phyloP scores from a whole-genome alignment of 139 green algal genomes.

The Chlorella sp. region DNA sequence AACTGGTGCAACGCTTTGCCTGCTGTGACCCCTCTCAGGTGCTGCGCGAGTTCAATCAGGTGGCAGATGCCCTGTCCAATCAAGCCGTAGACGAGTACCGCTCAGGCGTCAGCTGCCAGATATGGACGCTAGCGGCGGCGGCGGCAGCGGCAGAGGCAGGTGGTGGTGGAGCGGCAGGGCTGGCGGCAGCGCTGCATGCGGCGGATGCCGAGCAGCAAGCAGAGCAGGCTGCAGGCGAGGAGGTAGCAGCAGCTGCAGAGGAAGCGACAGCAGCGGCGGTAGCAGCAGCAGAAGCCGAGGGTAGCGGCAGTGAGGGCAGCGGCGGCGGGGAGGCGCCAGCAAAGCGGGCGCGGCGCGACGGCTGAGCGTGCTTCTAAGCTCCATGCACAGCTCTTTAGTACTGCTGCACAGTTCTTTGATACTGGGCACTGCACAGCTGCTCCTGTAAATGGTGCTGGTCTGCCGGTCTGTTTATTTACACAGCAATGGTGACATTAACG shows the following conservation, averaged over 20 bases:
- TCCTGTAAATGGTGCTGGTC: too few species aligned
- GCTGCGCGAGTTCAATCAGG: conserved; percentile 40
- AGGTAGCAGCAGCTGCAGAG: neutral
- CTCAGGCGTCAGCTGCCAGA: neutral
- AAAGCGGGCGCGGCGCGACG: neutral
- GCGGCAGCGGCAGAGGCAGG: neutral
- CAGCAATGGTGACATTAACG: too few species aligned
- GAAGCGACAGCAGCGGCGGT: neutral
- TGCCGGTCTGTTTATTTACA: neutral
- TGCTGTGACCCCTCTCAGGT: conserved; percentile 34
- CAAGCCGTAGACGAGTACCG: conserved; percentile 52
- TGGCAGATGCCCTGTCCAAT: conserved; percentile 64
- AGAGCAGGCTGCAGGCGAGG: neutral
- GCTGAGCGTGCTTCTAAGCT: neutral
- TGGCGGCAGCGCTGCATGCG: neutral
- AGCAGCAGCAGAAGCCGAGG: neutral
- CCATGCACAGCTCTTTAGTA: neutral
- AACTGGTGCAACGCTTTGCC: neutral
- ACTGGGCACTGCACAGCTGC: too few species aligned
- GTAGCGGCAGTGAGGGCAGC: neutral
- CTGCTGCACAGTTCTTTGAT: neutral
- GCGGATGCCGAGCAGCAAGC: neutral
- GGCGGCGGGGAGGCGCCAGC: neutral
- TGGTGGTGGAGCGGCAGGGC: neutral
- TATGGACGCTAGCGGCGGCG: conserved; percentile 20